phyloP scores from a whole-genome alignment of 768 basidiomycete species.

The Tephrocybe sp. region DNA sequence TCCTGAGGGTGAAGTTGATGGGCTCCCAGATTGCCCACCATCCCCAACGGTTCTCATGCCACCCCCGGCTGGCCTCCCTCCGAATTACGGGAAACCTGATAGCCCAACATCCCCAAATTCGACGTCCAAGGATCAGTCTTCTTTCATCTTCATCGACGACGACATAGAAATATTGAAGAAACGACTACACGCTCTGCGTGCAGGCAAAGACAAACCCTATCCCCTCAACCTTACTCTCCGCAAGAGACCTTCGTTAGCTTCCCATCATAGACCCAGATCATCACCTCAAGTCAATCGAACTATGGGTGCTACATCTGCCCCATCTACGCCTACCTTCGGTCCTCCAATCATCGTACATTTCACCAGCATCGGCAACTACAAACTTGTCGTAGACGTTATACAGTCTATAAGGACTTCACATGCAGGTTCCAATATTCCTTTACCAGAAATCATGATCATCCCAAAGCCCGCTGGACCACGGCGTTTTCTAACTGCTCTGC shows the following conservation, averaged over 20 bases:
- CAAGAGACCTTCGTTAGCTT: conserved; percentile 67
- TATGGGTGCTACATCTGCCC: conserved; percentile 35
- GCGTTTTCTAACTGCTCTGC: conserved; percentile 86
- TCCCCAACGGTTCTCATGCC: conserved; percentile 7
- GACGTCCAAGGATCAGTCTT: conserved; percentile 21
- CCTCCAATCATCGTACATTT: conserved; percentile 79
- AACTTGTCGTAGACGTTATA: conserved; percentile 79
- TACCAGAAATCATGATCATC: conserved; percentile 93
- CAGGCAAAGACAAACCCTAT: conserved; percentile 53
- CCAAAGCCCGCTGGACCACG: conserved; percentile 97
- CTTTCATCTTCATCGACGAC: conserved; percentile 91
- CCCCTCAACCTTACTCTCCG: conserved; percentile 37
- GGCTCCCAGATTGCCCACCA: conserved; percentile 21
- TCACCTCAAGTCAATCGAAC: conserved; percentile 74
- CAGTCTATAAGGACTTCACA: conserved; percentile 60
- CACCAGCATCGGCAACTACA: conserved; percentile 88
- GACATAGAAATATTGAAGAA: conserved; percentile 78
- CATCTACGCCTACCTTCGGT: conserved; percentile 25
- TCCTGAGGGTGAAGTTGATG: conserved; percentile 52
- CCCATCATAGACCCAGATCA: conserved; percentile 73
- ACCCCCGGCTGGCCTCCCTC: conserved; percentile 8
- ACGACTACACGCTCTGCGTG: conserved; percentile 65
- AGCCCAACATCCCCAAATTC: conserved; percentile 12
- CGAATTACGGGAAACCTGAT: conserved; percentile 4
- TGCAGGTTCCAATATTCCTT: conserved; percentile 37